phyloP scores from a whole-genome alignment of 2,329 filamentous ascomycete genomes.

The Scytalidium sp. region DNA sequence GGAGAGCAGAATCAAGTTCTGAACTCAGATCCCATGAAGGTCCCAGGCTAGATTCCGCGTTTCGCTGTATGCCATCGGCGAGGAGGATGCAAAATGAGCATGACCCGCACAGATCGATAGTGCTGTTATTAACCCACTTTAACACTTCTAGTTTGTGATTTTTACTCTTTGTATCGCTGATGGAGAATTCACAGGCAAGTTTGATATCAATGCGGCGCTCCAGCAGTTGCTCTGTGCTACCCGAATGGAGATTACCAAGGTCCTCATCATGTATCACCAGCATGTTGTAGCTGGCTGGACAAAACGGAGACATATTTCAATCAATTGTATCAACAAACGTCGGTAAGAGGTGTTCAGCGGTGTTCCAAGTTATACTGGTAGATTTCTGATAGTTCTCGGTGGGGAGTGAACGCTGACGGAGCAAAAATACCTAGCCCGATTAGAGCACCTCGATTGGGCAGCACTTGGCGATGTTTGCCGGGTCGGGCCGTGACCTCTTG shows the following conservation, averaged over 20 bases:
- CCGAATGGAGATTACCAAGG: neutral
- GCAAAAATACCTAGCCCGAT: too few relatives aligned
- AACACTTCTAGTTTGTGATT: neutral
- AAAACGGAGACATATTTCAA: neutral
- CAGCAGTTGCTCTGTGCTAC: neutral
- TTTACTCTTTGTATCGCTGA: neutral
- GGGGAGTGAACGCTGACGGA: too few relatives aligned
- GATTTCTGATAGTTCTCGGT: too few relatives aligned
- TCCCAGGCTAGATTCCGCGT: neutral
- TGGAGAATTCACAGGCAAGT: neutral
- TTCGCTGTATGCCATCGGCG: neutral
- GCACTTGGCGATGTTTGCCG: too few relatives aligned
- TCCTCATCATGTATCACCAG: neutral
- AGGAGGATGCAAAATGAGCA: neutral
- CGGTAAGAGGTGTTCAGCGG: too few relatives aligned
- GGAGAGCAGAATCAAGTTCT: neutral
- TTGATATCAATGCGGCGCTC: neutral
- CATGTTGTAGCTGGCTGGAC: neutral
- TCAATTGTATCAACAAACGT: too few relatives aligned
- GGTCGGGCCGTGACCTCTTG: too few relatives aligned
- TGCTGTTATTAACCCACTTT: neutral
- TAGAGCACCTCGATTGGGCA: too few relatives aligned
- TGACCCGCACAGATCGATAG: neutral
- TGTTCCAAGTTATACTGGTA: too few relatives aligned
- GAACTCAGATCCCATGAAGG: neutral